Base-by-base conservation (phyloP, 129 eudicot genomes). In the Flaveria robusta region DNA sequence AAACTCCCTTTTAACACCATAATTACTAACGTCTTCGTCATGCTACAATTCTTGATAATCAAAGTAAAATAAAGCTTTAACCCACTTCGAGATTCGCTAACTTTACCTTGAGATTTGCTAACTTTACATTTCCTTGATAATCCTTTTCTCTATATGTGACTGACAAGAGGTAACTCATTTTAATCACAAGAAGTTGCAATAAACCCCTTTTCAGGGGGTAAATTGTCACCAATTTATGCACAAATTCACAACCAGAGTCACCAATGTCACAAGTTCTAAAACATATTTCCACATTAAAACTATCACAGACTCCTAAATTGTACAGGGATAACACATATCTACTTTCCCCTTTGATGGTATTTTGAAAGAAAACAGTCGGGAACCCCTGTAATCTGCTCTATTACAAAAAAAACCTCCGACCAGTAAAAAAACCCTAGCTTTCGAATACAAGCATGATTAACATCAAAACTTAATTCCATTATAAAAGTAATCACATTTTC, bases 351-450 rank as follows among this genome's bases (percentile, higher is more conserved):
- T 22, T 18, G 13, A 42, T 26, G 11, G 27, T 8, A 34, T 66
- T 26, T 71, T 50, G 14, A 49, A 71, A 14, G 41, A 26, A 23
- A 29, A 56, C 37, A 65, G 16, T 70, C 1, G n/a, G n/a, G n/a
- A n/a, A n/a, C n/a, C n/a, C n/a, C n/a, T n/a, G n/a, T 12, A 49
- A 63, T 27, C 1, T 39, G 67, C 16, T 41, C 20, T 8, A 29
- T 19, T 1, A 24, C 15, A 7, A 20, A 24, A 31, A n/a, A 55
- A 68, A 69, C 39, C 22, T 20, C 56, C 45, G 37, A 68, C 10
- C 54, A 46, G 59, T 31, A 72, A 19, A 34, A 67, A 31, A 68
- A 75, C 19, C 65, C 76, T 81, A 75, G 68, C 43, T 81, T 81
- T 58, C 50, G 43, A 10, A 39, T 42, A 47, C 37, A 63, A 42